Conservation (phyloP, 768 basidiomycete species). For the Hygrophorus pudorinus region DNA sequence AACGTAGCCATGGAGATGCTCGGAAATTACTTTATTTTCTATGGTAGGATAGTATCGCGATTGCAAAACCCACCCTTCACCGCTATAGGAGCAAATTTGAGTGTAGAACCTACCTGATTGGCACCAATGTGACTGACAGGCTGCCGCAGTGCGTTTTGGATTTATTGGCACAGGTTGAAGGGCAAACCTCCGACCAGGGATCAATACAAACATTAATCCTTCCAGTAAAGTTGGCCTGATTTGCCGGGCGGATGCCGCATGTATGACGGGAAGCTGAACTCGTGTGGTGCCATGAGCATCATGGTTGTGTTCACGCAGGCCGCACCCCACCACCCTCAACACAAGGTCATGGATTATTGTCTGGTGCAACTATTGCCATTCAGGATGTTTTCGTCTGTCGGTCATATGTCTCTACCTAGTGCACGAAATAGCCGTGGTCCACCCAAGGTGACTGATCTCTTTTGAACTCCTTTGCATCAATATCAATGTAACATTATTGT, state of each 20-base stretch:
- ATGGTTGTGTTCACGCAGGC: constrained; percentile 13
- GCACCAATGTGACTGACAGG: neutral
- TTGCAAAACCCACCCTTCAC: neutral
- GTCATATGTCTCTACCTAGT: constrained; percentile 11
- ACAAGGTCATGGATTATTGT: constrained; percentile 9
- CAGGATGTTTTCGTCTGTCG: constrained; percentile 19
- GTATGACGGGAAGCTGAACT: constrained; percentile 25
- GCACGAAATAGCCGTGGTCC: constrained; percentile 14
- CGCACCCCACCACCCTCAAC: constrained; percentile 17
- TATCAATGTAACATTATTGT: constrained; percentile 17
- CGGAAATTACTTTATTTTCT: neutral
- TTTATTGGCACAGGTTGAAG: neutral
- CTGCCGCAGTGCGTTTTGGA: no score
- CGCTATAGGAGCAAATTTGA: neutral
- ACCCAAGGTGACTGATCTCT: constrained; percentile 14
- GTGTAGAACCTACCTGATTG: neutral
- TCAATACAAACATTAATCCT: neutral
- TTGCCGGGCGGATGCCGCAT: constrained; percentile 24
- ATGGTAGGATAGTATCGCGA: neutral
- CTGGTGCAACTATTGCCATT: constrained; percentile 3
- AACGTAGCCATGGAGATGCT: neutral
- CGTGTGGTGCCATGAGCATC: constrained; percentile 16
- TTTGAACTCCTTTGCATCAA: neutral
- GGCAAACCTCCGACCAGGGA: neutral
- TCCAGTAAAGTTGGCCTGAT: constrained; percentile 3